Base-by-base conservation (phyloP, 805 yeast species). In the Candida bentonensis region DNA sequence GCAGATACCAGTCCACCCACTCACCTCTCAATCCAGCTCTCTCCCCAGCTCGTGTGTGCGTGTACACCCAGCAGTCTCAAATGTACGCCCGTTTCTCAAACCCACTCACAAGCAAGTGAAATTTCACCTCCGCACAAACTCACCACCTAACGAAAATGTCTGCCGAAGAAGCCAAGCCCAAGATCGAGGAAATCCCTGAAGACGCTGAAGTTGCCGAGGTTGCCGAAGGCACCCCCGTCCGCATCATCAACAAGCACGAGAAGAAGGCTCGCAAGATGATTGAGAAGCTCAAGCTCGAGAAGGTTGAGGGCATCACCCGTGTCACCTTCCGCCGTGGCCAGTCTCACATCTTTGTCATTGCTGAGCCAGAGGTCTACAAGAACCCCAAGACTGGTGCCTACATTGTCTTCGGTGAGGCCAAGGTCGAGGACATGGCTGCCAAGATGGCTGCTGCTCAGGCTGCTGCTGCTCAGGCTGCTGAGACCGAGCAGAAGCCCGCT, bases 341-440 rank as follows among this genome's bases (percentile, higher is more conserved):
- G 66, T 84, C 85, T 78, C 77, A 81, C 65, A 81, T 87, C 64
- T 77, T 81, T 67, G 95, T 92, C 63, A 84, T 89, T 70, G 92
- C 85, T 66, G 66, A 69, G 56, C 98, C 98, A 67, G 96, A 87
- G 58, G 97, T 92, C 49, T 89, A 73, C 94, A 85, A 76, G 70
- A 80, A 96, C 51, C 75, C 79, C 53, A 82, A 94, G 62, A 73
- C 78, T 51, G 96, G 96, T 64, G 81, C 94, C 57, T 92, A 83
- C 75, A 80, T 89, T 59, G 96, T 89, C 56, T 88, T 89, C 60
- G 98, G 98, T 71, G 96, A 88, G 72, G 94, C 96, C 64, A 84
- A 86, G 76, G 82, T 84, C 57, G 96, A 89, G 68, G 95, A 89
- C 73, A 71, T 87, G 68, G 79, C 84, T 69, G 74, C 83, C 68